These are phyloP conservation scores for Aspergillus fumigatus DNA, from an alignment of 2,329 filamentous ascomycete genomes.

Conservation along the genomic window DNA sequence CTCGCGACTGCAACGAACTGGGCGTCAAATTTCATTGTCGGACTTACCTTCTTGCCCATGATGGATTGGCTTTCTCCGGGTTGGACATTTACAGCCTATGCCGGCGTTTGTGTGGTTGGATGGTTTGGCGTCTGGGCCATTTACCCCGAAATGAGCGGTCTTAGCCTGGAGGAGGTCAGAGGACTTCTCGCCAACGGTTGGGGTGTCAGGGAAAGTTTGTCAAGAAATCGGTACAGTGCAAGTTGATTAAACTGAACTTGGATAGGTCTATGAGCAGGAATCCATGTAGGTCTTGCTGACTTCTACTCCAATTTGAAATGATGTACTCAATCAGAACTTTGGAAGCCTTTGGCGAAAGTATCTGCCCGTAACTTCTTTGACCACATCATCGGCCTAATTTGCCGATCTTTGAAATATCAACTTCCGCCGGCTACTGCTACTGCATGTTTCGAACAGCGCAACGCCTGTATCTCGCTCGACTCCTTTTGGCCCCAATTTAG, in stretches of 20 bases:
- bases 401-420: neutral
- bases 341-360: neutral
- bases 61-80: conserved; percentile 70
- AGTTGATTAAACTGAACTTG: neutral
- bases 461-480: too few relatives aligned
- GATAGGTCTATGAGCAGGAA: neutral
- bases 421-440: too few relatives aligned
- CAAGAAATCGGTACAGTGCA: conserved; percentile 10
- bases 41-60: conserved; percentile 81
- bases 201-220: conserved; percentile 56
- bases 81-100: conserved; percentile 80
- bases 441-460: too few relatives aligned
- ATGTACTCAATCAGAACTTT: neutral
- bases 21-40: conserved; percentile 80
- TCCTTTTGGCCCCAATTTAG: neutral
- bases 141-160: conserved; percentile 81
- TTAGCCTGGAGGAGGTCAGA: conserved; percentile 76
- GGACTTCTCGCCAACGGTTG: conserved; percentile 66
- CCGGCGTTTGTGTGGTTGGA: conserved; percentile 60
- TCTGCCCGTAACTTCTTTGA: neutral
- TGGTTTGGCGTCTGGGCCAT: conserved; percentile 67
- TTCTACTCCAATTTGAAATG: neutral
- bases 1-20: conserved; percentile 74
- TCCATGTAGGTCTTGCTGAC: neutral
- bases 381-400: neutral